Evolutionary conservation across 2,329 filamentous ascomycete species (phyloP).

Genomic region (Fusarium anguioides): DNA sequence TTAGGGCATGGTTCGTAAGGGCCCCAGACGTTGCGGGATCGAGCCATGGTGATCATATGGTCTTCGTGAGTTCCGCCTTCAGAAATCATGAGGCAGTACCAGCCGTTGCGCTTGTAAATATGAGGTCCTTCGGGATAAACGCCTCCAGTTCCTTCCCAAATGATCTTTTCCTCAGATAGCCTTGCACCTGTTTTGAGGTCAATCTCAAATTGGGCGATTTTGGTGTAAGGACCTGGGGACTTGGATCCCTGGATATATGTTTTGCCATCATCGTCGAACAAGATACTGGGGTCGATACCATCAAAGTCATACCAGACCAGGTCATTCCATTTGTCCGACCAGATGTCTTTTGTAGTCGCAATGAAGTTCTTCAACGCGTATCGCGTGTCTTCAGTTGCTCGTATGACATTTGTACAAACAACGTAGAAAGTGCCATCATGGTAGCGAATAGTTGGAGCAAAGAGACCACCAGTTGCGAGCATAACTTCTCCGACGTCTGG

Average conservation of each 20-base stretch:
- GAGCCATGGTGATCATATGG: conserved; percentile 19
- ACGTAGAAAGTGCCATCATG: conserved; percentile 8
- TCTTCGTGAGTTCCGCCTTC: conserved; percentile 16
- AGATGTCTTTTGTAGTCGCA: not conserved
- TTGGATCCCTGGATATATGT: conserved; percentile 14
- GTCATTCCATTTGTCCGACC: conserved; percentile 14
- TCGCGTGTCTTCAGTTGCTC: not conserved
- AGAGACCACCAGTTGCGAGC: conserved; percentile 5
- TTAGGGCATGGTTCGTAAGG: conserved; percentile 8
- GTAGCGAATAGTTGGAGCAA: conserved; percentile 11
- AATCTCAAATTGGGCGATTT: conserved; percentile 10
- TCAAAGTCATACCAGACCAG: conserved; percentile 12
- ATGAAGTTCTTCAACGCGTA: conserved; percentile 9
- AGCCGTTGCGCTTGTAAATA: conserved; percentile 17
- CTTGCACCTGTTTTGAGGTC: not conserved
- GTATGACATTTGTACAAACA: conserved; percentile 9
- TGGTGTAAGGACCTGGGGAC: not conserved
- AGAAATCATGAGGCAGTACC: conserved; percentile 15
- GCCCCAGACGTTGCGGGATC: conserved; percentile 8
- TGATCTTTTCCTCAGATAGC: conserved; percentile 1
- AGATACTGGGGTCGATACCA: conserved; percentile 4
- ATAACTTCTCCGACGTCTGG: conserved; percentile 1
- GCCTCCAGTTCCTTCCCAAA: not conserved
- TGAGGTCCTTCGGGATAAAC: conserved; percentile 14
- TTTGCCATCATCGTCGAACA: conserved; percentile 9